phyloP scores from a whole-genome alignment of 75 land plant genomes.

The Cunninghamia lanceolata region DNA sequence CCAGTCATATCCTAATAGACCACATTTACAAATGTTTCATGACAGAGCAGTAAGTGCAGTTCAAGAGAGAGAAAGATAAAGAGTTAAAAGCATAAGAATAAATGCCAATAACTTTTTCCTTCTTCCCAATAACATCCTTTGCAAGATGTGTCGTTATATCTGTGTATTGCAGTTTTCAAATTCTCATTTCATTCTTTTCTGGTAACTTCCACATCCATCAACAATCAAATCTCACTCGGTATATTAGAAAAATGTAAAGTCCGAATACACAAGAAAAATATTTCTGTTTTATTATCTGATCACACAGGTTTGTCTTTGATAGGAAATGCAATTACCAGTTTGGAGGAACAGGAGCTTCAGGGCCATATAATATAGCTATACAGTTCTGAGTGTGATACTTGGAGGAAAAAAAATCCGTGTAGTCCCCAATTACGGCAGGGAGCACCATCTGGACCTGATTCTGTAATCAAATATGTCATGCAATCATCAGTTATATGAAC shows the following conservation, averaged over 20 bases:
- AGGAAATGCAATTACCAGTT: constrained; percentile 33
- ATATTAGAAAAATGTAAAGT: not conserved
- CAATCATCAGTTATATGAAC: not conserved
- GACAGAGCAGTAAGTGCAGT: not conserved
- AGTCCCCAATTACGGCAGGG: constrained; percentile 44
- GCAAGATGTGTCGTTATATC: not conserved
- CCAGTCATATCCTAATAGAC: not conserved
- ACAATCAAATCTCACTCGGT: not conserved
- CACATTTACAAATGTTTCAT: not conserved
- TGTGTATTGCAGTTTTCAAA: not conserved
- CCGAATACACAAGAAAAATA: not conserved
- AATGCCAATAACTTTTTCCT: not conserved
- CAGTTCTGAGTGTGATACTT: constrained; percentile 36
- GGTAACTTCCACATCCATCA: not conserved
- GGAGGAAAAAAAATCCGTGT: constrained; percentile 50
- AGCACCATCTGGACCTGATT: constrained; percentile 42
- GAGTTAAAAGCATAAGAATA: not conserved
- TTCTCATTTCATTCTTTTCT: not conserved
- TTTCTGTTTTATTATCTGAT: not conserved
- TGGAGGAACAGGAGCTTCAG: constrained; percentile 26
- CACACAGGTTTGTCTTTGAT: not conserved
- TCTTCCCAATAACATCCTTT: not conserved
- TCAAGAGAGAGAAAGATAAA: not conserved
- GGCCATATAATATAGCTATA: constrained; percentile 26
- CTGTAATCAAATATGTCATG: constrained; percentile 14